Base-by-base conservation (phyloP, 2,329 filamentous ascomycete genomes). In the Annulohypoxylon truncatum region DNA sequence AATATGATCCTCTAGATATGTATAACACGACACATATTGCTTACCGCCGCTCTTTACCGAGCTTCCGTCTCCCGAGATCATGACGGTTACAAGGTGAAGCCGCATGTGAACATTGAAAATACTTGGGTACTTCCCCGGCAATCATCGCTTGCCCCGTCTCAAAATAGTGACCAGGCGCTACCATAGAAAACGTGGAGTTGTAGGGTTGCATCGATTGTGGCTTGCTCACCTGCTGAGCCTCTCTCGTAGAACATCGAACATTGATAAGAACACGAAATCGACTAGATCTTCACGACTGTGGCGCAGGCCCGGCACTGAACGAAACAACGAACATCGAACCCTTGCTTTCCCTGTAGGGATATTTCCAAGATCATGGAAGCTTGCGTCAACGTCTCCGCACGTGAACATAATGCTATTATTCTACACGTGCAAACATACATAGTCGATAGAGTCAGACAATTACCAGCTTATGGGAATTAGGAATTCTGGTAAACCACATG, bases 241-340 rank as follows among this genome's bases (percentile, higher is more conserved):
- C 52, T 42, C 28, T 53, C 42, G 13, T 29, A n/a, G 42, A 44
- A 44, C 20, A 44, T 44, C 15, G 40, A 44, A 35, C 33, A 46
- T 46, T 22, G 42, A 46, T 46, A 46, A 28, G 50, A 55, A 54
- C 20, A 64, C 55, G 50, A 53, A 62, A 53, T 58, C 22, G 20
- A 47, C 26, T 59, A 15, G 33, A 65, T 65, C 47, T 50, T 24
- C 33, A 33, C 38, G 10, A 22, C 20, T 63, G 55, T 63, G 64
- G 64, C 67, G 61, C 64, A 61, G 62, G 57, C 47, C 58, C 54
- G 64, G 58, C 55, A 62, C 9, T 61, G 40, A 55, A 55, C 31
- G 33, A 52, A 35, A 35, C 33, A 42, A 20, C 38, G 8, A 42
- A 42, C 8, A 26, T 10, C 10, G 6, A 57, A 62, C 52, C 63